Evolutionary conservation across 2,329 filamentous ascomycete species (phyloP), one percentile per base, ranked within the genome.

Genomic region (Graphilbum fragrans): DNA sequence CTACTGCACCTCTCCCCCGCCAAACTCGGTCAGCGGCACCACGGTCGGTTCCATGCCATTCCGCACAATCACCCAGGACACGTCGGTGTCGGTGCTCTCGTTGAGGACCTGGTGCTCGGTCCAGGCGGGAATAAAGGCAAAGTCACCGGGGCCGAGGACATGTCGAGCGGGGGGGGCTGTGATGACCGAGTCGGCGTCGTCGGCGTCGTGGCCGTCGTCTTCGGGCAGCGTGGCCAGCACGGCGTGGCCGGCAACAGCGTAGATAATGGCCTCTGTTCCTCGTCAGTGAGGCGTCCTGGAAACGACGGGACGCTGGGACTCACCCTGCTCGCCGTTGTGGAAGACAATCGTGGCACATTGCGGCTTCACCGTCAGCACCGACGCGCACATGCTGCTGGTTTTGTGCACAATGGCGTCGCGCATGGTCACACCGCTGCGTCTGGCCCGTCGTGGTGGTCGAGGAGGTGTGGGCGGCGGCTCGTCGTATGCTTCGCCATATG

Each of bases 81-180:
- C 74, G 25, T 72, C 67, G 2, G 22, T 32, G 17, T 55, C 56
- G 35, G 77, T 73, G 1, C 70, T 69, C 31, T 82, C 72, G 50
- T 86, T 86, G 18, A 78, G 63, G 41, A 80, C 70, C 55, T 84
- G 79, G 58, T 86, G 79, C 55, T 86, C 80, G 0, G 75, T 74
- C 66, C 71, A 83, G 0, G 79, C 72, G 1, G 81, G 81, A 12
- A 86, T 70, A 41, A 83, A 67, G 3, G 78, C 79, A 56, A 82
- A 86, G 55, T 85, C 80, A 0, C 82, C 81, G 0, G 74, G 65
- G 1, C 58, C 57, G 7, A 86, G 64, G 17, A 72, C 62, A 46
- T 80, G 68, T 27, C 70, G 68, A 46, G 70, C 70, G 1, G 67
- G 55, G 23, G 25, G 66, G 58, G 22, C 61, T 60, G 37, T 67